Base-by-base conservation (phyloP, 2,329 filamentous ascomycete species). In the Pseudogymnoascus sp. region DNA sequence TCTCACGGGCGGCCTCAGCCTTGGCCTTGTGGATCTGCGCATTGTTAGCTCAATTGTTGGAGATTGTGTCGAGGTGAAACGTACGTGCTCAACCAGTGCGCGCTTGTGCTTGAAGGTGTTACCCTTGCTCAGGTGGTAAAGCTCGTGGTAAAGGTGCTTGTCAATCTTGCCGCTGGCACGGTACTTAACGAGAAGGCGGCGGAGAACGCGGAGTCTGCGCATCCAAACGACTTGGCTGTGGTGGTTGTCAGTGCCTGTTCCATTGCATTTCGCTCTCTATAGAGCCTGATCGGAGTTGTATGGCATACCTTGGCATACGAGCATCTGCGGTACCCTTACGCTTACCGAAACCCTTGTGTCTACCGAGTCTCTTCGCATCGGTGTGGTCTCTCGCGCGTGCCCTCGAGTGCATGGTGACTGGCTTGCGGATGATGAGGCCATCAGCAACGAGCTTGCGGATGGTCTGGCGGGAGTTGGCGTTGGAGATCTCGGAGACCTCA, bases 31-130 rank as follows among this genome's bases (percentile, higher is more conserved):
- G 95, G 79, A 99, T 98, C 95, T 99, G 76, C 74, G 38, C 62
- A 53, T 65, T 67, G 68, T 73, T 70, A 69, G 70, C 64, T 71
- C 70, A 65, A 61, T 65, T 41, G 60, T 62, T 60, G 16, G 64
- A 64, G 60, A 66, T 67, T 65, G 61, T 62, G 65, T 59, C 61
- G 31, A 35, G 8, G 24, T 26, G 61, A 62, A 75, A 91, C 95
- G 78, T 96, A 99, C 95, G 86, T 99, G 95, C 88, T 99, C 95
- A 79, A 99, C 92, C 76, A 99, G 89, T 78, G 93, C 95, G 83
- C 95, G 90, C 93, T 98, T 99, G 91, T 99, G 95, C 93, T 99
- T 99, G 90, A 99, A 99, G 81, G 95, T 93, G 89, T 99, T 99
- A 96, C 95, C 96, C 93, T 99, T 99, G 89, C 90, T 95, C 79